These are phyloP conservation scores for Saccharomyces mikatae DNA, from an alignment of 805 yeast species.

Conservation along the genomic window DNA sequence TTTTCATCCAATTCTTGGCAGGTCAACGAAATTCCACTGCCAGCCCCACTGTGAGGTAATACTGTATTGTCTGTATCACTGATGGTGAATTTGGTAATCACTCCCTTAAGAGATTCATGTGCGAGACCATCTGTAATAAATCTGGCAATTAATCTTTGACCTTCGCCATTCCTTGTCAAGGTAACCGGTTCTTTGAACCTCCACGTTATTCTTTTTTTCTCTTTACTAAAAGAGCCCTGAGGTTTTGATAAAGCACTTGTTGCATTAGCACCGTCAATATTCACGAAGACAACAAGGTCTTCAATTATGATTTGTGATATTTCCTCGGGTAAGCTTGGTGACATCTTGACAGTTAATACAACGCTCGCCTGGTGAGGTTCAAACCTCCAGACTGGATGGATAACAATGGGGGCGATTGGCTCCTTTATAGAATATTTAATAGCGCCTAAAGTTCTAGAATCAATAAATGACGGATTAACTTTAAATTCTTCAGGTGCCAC, in stretches of 20 bases:
- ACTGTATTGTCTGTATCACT: constrained; percentile 17
- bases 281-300: constrained; percentile 37
- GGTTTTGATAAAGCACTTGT: constrained; percentile 83
- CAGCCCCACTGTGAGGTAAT: constrained; percentile 38
- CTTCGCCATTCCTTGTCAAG: constrained; percentile 36
- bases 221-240: constrained; percentile 82
- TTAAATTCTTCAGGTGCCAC: constrained; percentile 35
- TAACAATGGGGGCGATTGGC: constrained; percentile 53
- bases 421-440: constrained; percentile 59
- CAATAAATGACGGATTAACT: constrained; percentile 42
- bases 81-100: constrained; percentile 57
- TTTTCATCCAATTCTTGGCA: constrained; percentile 31
- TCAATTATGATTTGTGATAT: constrained; percentile 30
- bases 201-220: constrained; percentile 83
- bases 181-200: constrained; percentile 42
- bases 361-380: constrained; percentile 81
- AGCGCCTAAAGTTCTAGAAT: constrained; percentile 68
- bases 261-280: constrained; percentile 57
- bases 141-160: constrained; percentile 71
- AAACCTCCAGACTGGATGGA: constrained; percentile 84
- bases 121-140: constrained; percentile 70
- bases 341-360: constrained; percentile 52
- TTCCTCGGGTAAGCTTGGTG: constrained; percentile 29
- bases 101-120: constrained; percentile 65
- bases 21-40: constrained; percentile 36